Evolutionary conservation across 495 filamentous ascomycete genomes (phyloP).

Genomic region (Neurospora africana): DNA sequence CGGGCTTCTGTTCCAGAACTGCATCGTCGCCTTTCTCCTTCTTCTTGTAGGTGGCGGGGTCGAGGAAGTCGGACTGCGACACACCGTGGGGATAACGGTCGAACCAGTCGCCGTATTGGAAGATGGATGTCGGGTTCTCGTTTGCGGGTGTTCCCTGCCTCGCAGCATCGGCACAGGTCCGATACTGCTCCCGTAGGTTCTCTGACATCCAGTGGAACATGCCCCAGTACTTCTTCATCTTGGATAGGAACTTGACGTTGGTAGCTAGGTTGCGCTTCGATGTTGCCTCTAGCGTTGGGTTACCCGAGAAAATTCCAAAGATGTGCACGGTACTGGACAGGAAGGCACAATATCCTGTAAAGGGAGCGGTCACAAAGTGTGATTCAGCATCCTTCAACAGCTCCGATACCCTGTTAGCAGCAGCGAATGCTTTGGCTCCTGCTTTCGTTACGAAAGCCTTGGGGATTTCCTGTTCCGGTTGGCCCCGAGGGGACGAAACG

Average conservation of each 20-base stretch:
- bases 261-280: conserved; percentile 80
- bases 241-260: conserved; percentile 80
- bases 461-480: conserved; percentile 64
- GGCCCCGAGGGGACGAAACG: conserved; percentile 57
- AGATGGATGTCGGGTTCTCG: conserved; percentile 53
- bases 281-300: conserved; percentile 58
- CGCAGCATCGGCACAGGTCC: conserved; percentile 71
- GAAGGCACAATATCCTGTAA: conserved; percentile 91
- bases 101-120: conserved; percentile 98
- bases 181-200: conserved; percentile 83
- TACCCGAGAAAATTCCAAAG: conserved; percentile 76
- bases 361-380: conserved; percentile 77
- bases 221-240: conserved; percentile 96
- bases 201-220: conserved; percentile 96
- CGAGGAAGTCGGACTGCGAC: conserved; percentile 70
- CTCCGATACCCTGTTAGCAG: conserved; percentile 82
- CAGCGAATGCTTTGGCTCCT: conserved; percentile 64
- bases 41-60: conserved; percentile 55
- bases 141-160: conserved; percentile 39
- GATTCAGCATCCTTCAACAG: conserved; percentile 71
- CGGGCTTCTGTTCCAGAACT: conserved; percentile 72
- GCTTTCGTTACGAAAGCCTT: conserved; percentile 69
- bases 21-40: conserved; percentile 70
- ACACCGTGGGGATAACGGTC: conserved; percentile 90
- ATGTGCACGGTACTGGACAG: conserved; percentile 87